phyloP scores from a whole-genome alignment of 2,329 filamentous ascomycete genomes.

The Diaporthe sp. region DNA sequence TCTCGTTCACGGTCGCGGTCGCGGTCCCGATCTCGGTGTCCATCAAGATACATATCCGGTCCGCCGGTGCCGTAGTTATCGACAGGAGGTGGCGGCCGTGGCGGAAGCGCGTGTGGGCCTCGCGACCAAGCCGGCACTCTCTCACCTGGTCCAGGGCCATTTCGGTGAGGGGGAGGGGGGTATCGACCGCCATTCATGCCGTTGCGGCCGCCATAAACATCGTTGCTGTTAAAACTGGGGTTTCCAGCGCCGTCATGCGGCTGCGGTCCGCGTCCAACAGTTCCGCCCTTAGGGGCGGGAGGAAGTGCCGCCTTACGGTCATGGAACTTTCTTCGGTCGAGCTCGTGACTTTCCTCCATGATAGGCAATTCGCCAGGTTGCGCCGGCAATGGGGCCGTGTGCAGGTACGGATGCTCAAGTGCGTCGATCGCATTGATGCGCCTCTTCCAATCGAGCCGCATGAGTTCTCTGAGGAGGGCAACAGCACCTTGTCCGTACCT shows the following conservation, averaged over 20 bases:
- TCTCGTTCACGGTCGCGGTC: slow-evolving; percentile 52
- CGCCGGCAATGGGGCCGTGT: slow-evolving; percentile 81
- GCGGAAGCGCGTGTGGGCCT: slow-evolving; percentile 59
- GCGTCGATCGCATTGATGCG: slow-evolving; percentile 96
- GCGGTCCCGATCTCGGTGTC: slow-evolving; percentile 50
- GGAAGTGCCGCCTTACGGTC: slow-evolving; percentile 87
- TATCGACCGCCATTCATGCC: slow-evolving; percentile 63
- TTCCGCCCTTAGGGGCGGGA: slow-evolving; percentile 91
- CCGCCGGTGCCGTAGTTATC: slow-evolving; percentile 52
- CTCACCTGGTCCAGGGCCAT: slow-evolving; percentile 46
- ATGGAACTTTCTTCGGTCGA: slow-evolving; percentile 93
- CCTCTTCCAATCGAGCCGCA: slow-evolving; percentile 89
- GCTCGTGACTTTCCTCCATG: slow-evolving; percentile 95
- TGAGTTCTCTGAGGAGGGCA: slow-evolving; percentile 83
- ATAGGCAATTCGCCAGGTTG: slow-evolving; percentile 88
- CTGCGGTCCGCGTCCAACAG: slow-evolving; percentile 80
- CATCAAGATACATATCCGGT: slow-evolving; percentile 48
- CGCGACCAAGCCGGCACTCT: slow-evolving; percentile 70
- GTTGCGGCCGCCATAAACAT: slow-evolving; percentile 64
- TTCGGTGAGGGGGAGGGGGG: slow-evolving; percentile 53
- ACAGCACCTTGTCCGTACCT: slow-evolving; percentile 80
- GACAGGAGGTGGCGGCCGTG: slow-evolving; percentile 64
- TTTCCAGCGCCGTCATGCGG: slow-evolving; percentile 58
- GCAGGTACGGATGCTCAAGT: slow-evolving; percentile 92
- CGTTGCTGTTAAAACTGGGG: slow-evolving; percentile 64